These are phyloP conservation scores for Trichophyton simii DNA, from an alignment of 2,329 filamentous ascomycete genomes.

Conservation along the genomic window DNA sequence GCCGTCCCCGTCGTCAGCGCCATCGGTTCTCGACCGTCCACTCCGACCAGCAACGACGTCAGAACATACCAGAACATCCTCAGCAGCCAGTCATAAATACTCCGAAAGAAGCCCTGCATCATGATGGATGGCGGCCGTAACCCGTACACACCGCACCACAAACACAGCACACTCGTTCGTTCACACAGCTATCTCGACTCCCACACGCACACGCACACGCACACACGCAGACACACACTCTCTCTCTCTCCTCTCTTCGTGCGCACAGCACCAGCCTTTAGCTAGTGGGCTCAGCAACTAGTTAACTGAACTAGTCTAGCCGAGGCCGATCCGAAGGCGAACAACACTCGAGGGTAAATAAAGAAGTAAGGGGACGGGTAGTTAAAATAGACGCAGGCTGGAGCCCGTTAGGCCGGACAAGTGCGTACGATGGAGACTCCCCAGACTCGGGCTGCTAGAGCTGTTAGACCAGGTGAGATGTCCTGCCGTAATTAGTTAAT, in stretches of 20 bases:
- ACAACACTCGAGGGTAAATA: not conserved
- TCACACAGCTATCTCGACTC: not conserved
- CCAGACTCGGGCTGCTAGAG: too few relatives aligned
- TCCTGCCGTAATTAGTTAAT: too few relatives aligned
- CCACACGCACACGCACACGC: too few relatives aligned
- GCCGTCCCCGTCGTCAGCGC: conserved; percentile 3
- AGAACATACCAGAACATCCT: conserved; percentile 81
- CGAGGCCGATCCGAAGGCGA: not conserved
- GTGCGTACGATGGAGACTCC: too few relatives aligned
- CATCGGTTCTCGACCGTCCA: not conserved
- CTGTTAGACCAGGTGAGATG: too few relatives aligned
- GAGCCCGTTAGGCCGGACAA: too few relatives aligned
- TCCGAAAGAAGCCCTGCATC: conserved; percentile 88
- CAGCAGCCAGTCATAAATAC: conserved; percentile 96
- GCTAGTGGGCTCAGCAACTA: not conserved
- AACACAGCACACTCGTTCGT: not conserved
- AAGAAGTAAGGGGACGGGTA: not conserved
- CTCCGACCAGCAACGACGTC: not conserved
- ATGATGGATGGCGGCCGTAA: conserved; percentile 20
- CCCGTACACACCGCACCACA: not conserved
- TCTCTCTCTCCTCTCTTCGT: too few relatives aligned
- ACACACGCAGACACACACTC: too few relatives aligned
- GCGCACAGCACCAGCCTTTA: too few relatives aligned
- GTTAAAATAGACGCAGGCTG: too few relatives aligned
- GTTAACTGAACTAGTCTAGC: not conserved